Conservation (phyloP, 2,329 filamentous ascomycete genomes). For the Endocalyx cinctus region DNA sequence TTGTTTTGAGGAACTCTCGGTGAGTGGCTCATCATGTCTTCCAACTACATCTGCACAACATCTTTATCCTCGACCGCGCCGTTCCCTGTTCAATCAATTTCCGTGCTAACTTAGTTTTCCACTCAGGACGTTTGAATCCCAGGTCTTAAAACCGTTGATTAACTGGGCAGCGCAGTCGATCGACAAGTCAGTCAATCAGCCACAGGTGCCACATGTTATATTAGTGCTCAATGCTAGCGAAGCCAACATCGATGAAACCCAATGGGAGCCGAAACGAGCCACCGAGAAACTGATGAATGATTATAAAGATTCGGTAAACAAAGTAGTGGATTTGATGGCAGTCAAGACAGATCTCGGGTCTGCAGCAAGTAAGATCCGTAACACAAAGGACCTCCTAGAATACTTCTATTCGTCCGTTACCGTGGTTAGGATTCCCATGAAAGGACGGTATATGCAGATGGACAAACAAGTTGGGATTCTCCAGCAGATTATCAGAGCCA, state of each 20-base stretch:
- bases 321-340: conserved; percentile 30
- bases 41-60: too few species aligned
- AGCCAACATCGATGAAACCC: conserved; percentile 27
- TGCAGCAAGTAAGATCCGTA: too few species aligned
- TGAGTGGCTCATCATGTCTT: too few species aligned
- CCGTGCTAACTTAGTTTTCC: too few species aligned
- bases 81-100: too few species aligned
- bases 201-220: conserved; percentile 48
- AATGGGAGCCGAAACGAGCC: conserved; percentile 38
- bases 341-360: too few species aligned
- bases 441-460: conserved; percentile 37
- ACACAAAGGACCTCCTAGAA: conserved; percentile 39
- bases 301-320: conserved; percentile 27
- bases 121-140: conserved; percentile 36
- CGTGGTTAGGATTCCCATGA: conserved; percentile 43
- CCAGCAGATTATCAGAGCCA: conserved; percentile 35
- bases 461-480: conserved; percentile 43
- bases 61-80: too few species aligned
- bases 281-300: conserved; percentile 34
- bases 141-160: conserved; percentile 37
- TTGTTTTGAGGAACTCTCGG: conserved; percentile 37
- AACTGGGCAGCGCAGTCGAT: conserved; percentile 47
- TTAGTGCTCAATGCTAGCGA: conserved; percentile 47
- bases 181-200: conserved; percentile 51
- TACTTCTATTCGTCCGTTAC: conserved; percentile 46